Evolutionary conservation across 2,329 filamentous ascomycete species (phyloP).

Genomic region (Microcyclosporella mali): DNA sequence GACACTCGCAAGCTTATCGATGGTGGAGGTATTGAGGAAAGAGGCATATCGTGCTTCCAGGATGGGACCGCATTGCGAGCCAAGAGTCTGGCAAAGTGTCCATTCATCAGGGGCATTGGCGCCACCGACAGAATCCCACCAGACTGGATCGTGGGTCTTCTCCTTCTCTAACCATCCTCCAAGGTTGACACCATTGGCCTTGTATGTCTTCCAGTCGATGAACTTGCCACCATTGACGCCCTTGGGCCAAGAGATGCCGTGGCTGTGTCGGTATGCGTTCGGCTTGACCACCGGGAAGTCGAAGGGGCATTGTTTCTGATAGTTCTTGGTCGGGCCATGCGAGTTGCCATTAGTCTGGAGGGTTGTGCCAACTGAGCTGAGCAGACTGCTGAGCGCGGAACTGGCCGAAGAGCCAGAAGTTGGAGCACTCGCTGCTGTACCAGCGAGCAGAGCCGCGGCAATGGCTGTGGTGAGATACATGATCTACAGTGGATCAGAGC

Average conservation of each 20-base stretch:
- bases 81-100: conserved; percentile 30
- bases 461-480: not conserved
- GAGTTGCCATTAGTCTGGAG: not conserved
- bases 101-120: conserved; percentile 30
- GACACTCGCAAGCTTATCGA: conserved; percentile 31
- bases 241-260: not conserved
- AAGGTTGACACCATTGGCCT: conserved; percentile 20
- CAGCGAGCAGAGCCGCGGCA: not conserved
- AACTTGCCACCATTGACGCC: conserved; percentile 7
- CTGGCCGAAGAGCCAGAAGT: not conserved
- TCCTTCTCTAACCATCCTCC: conserved; percentile 14
- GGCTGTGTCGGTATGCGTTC: not conserved
- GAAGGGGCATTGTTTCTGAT: not conserved
- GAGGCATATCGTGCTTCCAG: conserved; percentile 14
- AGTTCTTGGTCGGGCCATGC: not conserved
- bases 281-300: not conserved
- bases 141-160: conserved; percentile 8
- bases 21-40: conserved; percentile 20
- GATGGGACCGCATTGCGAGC: conserved; percentile 17
- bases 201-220: conserved; percentile 20
- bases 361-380: not conserved
- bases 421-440: not conserved
- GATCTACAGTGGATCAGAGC: no score
- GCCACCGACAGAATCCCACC: conserved; percentile 9
- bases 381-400: not conserved